phyloP scores from a whole-genome alignment of 768 basidiomycete species.

The Mycena venus region DNA sequence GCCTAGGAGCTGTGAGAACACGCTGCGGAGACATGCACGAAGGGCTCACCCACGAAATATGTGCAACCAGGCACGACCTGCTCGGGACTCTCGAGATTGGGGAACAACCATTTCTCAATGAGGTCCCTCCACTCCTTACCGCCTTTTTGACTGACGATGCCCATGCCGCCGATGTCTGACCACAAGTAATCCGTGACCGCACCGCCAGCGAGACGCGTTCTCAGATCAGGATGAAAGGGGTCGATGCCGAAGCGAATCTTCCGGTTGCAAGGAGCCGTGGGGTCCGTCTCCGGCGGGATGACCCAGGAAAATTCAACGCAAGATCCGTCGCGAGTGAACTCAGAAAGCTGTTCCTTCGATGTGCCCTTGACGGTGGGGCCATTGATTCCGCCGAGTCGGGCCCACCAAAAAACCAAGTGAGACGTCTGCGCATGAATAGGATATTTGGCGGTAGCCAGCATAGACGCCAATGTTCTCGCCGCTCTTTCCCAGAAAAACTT shows the following conservation, averaged over 20 bases:
- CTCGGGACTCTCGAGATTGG: conserved; percentile 21
- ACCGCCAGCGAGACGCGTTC: conserved; percentile 32
- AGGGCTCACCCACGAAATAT: conserved; percentile 28
- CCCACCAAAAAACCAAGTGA: conserved; percentile 36
- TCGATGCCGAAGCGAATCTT: conserved; percentile 33
- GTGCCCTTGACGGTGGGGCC: conserved; percentile 26
- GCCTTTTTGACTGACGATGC: conserved; percentile 25
- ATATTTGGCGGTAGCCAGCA: conserved; percentile 33
- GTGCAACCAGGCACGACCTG: conserved; percentile 30
- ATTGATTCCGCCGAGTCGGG: conserved; percentile 33
- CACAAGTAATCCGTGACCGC: conserved; percentile 30
- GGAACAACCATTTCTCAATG: conserved; percentile 34
- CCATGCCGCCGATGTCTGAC: conserved; percentile 26
- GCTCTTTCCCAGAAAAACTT: conserved; percentile 30
- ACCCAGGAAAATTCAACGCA: conserved; percentile 36
- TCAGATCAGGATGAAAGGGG: conserved; percentile 32
- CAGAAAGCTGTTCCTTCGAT: conserved; percentile 24
- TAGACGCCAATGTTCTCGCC: conserved; percentile 25
- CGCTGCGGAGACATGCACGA: neutral
- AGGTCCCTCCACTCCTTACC: conserved; percentile 30
- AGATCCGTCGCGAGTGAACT: conserved; percentile 34
- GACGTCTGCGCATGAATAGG: conserved; percentile 32
- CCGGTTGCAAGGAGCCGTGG: conserved; percentile 25
- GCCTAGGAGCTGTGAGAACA: conserved; percentile 13
- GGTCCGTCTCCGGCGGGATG: conserved; percentile 28